Evolutionary conservation across 140 eudicot species (phyloP).

Genomic region (Flaveria floridana): DNA sequence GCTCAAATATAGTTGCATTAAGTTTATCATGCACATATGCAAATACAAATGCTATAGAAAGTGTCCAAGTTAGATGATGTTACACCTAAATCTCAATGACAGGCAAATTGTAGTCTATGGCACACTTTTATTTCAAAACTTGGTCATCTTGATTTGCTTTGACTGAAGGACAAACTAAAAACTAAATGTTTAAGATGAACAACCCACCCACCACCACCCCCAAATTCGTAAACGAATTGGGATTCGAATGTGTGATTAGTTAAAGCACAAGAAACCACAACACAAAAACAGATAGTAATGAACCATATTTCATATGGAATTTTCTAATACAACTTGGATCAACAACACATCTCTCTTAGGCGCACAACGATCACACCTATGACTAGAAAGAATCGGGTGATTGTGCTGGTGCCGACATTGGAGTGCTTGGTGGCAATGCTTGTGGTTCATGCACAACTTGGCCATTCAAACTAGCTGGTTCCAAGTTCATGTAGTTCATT

Average conservation of each 20-base stretch:
- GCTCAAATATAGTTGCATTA: neutral
- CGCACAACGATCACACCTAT: slow-evolving; percentile 9
- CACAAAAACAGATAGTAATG: slow-evolving; percentile 5
- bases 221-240: no score
- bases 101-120: neutral
- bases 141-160: no score
- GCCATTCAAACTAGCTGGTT: neutral
- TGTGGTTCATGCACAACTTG: slow-evolving; percentile 18
- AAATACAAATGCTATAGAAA: neutral
- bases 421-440: slow-evolving; percentile 29
- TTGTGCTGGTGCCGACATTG: slow-evolving; percentile 24
- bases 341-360: neutral
- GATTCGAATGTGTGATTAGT: neutral
- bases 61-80: neutral
- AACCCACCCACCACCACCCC: no score
- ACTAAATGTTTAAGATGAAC: no score
- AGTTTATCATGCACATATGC: neutral
- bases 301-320: neutral
- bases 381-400: slow-evolving; percentile 12
- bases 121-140: neutral
- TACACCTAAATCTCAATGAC: neutral
- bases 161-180: no score
- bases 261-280: neutral
- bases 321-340: slow-evolving; percentile 17
- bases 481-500: slow-evolving; percentile 1